A percentile compares a stretch with the other conserved stretches of the same genome.
Evolutionary conservation across 2,329 filamentous ascomycete species (phyloP).

Genomic region (Cladophialophora immunda): DNA sequence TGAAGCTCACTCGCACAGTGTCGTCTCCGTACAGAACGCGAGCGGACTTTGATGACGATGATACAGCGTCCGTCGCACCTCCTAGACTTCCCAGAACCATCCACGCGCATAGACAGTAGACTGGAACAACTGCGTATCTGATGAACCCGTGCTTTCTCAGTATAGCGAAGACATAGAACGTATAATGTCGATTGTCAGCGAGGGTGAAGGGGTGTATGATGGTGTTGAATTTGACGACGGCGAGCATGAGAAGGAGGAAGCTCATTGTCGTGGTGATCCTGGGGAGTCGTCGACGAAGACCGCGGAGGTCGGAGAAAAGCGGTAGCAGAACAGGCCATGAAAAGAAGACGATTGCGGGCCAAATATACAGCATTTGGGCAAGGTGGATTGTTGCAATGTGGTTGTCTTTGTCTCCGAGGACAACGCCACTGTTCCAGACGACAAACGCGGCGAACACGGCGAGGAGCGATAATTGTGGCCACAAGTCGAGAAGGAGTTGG

Average conservation of each 20-base stretch:
- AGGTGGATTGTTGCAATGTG: slow-evolving; percentile 89
- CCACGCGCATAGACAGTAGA: slow-evolving; percentile 77
- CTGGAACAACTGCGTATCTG: slow-evolving; percentile 72
- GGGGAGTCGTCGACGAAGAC: slow-evolving; percentile 50
- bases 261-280: slow-evolving; percentile 47
- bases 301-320: slow-evolving; percentile 48
- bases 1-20: slow-evolving; percentile 58
- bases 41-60: slow-evolving; percentile 31
- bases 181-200: slow-evolving; percentile 95
- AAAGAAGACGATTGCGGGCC: slow-evolving; percentile 89
- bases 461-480: slow-evolving; percentile 68
- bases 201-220: slow-evolving; percentile 95
- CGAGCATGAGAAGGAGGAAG: slow-evolving; percentile 54
- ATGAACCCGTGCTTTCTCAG: slow-evolving; percentile 71
- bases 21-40: slow-evolving; percentile 37
- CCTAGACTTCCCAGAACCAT: slow-evolving; percentile 71
- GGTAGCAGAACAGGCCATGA: slow-evolving; percentile 79
- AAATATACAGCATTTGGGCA: slow-evolving; percentile 94
- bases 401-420: slow-evolving; percentile 95
- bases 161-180: slow-evolving; percentile 94
- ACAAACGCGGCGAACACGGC: slow-evolving; percentile 77
- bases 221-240: slow-evolving; percentile 80
- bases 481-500: slow-evolving; percentile 50
- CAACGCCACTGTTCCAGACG: slow-evolving; percentile 87
- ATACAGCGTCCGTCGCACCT: slow-evolving; percentile 11